Base-by-base conservation (phyloP, 108 stramenopile species). In the Cyclotella baltica region DNA sequence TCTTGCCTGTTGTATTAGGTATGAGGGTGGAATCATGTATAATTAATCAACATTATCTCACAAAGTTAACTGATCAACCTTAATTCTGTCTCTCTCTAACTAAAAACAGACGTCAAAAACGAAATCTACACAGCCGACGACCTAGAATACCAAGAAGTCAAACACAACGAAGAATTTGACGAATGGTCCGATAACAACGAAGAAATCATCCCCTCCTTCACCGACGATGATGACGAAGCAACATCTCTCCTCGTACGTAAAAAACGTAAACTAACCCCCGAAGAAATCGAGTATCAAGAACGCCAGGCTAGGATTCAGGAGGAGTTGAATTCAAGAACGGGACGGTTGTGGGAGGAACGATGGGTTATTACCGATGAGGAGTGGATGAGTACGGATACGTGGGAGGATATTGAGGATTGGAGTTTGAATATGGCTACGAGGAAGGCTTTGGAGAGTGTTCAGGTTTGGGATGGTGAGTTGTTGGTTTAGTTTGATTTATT, bases 351-450 rank as follows among this genome's bases (percentile, higher is more conserved):
- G 89, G 70, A 66, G 28, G 88, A 90, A 59, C 66, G 70, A 29
- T 88, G 86, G 89, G 77, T 77, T 11, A 88, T 92, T 51, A 59
- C 87, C 10, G 88, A 90, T 55, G 89, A 92, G 52, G 87, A 89
- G 61, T 90, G 91, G 91, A 73, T 79, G 72, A 35, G 77, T 37
- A 70, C 72, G 35, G 76, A 73, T 30, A 37, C 53, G 3, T 76
- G 52, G 50, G 90, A 92, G 31, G 90, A 90, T 63, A 65, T 94
- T 30, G 86, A 89, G 27, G 89, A 91, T 20, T 94, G 93, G 93
- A 76, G 80, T 19, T 85, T 89, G 0, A 79, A 88, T 13, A 59
- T 85, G 61, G 85, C 84, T 37, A 89, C 88, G 23, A 71, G 89
- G 10, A 81, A 86, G 64, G 88, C 88, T 71, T 76, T 78, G 35